Percentiles rank a stretch among this genome's conserved stretches.
phyloP scores from a whole-genome alignment of 805 yeast species.

The Ogataea glucozyma region DNA sequence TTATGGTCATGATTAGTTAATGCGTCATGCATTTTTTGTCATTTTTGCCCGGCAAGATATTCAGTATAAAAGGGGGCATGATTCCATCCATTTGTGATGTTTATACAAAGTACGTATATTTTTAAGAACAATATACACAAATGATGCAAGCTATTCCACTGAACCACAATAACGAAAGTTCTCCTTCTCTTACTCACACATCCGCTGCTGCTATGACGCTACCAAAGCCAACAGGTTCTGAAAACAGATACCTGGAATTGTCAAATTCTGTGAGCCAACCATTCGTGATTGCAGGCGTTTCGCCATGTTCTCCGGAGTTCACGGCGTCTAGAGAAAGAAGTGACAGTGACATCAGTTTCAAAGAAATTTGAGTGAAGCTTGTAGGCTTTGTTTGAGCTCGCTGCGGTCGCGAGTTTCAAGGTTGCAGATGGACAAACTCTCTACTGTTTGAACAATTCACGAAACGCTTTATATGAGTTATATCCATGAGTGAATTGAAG shows the following conservation, averaged over 20 bases:
- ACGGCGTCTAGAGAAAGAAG: conserved; percentile 21
- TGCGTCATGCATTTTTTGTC: conserved; percentile 1
- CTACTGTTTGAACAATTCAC: no score
- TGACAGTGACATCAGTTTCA: conserved; percentile 22
- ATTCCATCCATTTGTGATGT: neutral
- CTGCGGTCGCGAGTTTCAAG: no score
- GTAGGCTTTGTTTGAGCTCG: no score
- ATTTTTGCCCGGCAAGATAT: neutral
- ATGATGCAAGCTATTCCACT: conserved; percentile 2
- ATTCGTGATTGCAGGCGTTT: conserved; percentile 62
- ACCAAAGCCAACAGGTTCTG: neutral
- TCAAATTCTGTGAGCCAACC: conserved; percentile 60
- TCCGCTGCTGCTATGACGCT: neutral
- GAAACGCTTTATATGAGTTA: no score
- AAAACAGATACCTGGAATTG: conserved; percentile 50
- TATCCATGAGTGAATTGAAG: no score
- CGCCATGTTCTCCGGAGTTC: conserved; percentile 50
- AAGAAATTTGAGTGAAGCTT: conserved; percentile 11
- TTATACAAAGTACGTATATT: neutral
- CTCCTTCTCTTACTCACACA: neutral
- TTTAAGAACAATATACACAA: neutral
- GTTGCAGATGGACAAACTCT: no score
- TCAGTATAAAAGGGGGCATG: conserved; percentile 1
- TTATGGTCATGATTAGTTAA: conserved; percentile 1
- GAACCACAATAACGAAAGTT: neutral